These are phyloP conservation scores for Smittium culicis DNA, from an alignment of 371 early-diverging fungal species.

Conservation along the genomic window DNA sequence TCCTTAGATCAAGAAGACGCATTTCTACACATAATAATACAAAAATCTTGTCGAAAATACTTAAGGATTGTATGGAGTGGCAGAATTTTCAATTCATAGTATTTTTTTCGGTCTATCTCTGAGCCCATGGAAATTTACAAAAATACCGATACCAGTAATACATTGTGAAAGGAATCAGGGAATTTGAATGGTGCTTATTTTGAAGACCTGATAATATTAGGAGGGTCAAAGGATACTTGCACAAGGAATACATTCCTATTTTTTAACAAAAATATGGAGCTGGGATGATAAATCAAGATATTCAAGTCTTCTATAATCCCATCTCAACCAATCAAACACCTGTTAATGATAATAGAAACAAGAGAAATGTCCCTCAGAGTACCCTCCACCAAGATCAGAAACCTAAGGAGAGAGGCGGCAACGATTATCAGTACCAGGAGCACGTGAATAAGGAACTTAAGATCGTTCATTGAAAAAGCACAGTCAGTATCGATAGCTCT, in stretches of 20 bases:
- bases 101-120: slow-evolving; percentile 34
- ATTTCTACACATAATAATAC: slow-evolving; percentile 25
- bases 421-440: background rate
- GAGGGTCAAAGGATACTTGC: slow-evolving; percentile 1
- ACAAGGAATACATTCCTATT: slow-evolving; percentile 15
- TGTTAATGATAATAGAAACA: slow-evolving; percentile 29
- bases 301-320: slow-evolving; percentile 21
- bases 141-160: slow-evolving; percentile 27
- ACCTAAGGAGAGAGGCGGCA: background rate
- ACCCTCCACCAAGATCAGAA: background rate
- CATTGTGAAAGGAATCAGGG: slow-evolving; percentile 23
- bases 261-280: slow-evolving; percentile 16
- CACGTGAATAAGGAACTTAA: slow-evolving; percentile 2
- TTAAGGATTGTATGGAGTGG: slow-evolving; percentile 36
- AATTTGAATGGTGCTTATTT: slow-evolving; percentile 27
- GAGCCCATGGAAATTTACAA: slow-evolving; percentile 34
- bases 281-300: slow-evolving; percentile 24
- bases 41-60: slow-evolving; percentile 20
- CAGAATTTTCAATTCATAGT: slow-evolving; percentile 33
- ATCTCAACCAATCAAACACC: slow-evolving; percentile 25
- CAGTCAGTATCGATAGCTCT: slow-evolving; percentile 9
- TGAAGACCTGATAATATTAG: slow-evolving; percentile 27
- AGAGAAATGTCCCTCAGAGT: background rate
- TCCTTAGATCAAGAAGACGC: slow-evolving; percentile 28
- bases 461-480: slow-evolving; percentile 12